Base-by-base conservation (phyloP, 768 basidiomycete genomes). In the Mycena vitilis region DNA sequence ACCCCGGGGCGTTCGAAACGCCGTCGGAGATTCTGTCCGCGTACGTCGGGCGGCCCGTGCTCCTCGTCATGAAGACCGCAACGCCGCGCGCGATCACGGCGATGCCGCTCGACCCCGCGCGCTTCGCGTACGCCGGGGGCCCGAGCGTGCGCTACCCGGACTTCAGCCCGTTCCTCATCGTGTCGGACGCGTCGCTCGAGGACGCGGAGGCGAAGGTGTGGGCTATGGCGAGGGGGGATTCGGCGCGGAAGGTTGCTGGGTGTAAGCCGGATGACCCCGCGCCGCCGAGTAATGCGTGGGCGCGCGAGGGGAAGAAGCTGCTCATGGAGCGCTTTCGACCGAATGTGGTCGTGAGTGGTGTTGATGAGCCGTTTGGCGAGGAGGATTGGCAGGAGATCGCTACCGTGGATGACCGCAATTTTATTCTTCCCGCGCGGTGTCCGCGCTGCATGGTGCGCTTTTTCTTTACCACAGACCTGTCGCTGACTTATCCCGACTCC, bases 301-400 rank as follows among this genome's bases (percentile, higher is more conserved):
- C 67, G n/a, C 44, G 57, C 20, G 47, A 42, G 16, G 51, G 47
- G 16, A 72, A 72, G 49, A 52, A 20, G 20, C 71, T 72, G 36
- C 61, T 72, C 4, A 63, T 72, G 42, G 67, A 68, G 52, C 71
- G 71, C 47, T 72, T 72, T 51, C 60, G 71, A 9, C 71, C 71
- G 15, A 72, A 72, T 13, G 56, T 72, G 13, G 51, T 72, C 38
- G 67, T 72, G 25, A 25, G 56, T 44, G 71, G 71, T 25, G 67
- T 72, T 13, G 47, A 65, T 11, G 64, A 68, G 63, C 36, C 67
- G 16, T 72, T 65, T 38, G 71, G 71, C 40, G 71, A 72, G 45
- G 71, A 72, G 23, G 71, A 72, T 42, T 72, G 71, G 71, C 71
- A 72, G 56, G 71, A 72, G 34, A 69, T 72, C 51, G 13, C 48